phyloP scores from a whole-genome alignment of 352 stramenopile genomes.

The Pythium aristosporum region DNA sequence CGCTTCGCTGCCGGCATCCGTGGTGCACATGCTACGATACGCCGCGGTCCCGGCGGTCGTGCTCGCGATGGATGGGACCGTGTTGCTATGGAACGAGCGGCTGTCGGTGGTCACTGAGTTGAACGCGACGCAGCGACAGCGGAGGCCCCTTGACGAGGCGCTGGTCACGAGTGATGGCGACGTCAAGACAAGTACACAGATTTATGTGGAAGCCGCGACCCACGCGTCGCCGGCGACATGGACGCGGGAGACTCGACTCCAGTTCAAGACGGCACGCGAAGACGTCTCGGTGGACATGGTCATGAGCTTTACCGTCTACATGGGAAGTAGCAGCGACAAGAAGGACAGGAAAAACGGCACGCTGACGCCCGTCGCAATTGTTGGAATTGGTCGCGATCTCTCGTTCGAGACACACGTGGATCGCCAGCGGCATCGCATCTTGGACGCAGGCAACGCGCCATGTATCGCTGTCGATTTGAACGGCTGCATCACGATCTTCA shows the following conservation, averaged over 20 bases:
- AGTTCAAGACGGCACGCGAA: constrained; percentile 41
- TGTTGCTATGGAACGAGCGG: constrained; percentile 74
- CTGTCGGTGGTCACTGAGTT: constrained; percentile 31
- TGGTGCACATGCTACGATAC: constrained; percentile 51
- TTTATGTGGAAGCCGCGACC: constrained; percentile 9
- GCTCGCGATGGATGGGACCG: constrained; percentile 35
- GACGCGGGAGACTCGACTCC: constrained; percentile 43
- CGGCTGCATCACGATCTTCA: constrained; percentile 79
- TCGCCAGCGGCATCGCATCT: constrained; percentile 67
- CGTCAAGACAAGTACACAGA: constrained; percentile 3
- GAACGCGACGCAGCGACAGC: constrained; percentile 31
- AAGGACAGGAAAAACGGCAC: constrained; percentile 14
- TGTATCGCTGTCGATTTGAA: constrained; percentile 75
- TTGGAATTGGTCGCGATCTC: constrained; percentile 73
- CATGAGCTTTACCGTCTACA: constrained; percentile 60
- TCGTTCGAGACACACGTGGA: constrained; percentile 62
- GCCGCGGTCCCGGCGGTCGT: constrained; percentile 53
- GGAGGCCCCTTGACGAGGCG: constrained; percentile 38
- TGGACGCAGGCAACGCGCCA: constrained; percentile 76
- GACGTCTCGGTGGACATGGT: constrained; percentile 50
- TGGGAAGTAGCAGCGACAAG: constrained; percentile 4
- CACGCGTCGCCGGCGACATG: constrained; percentile 20
- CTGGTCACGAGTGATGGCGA: constrained; percentile 21
- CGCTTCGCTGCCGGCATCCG: constrained; percentile 17
- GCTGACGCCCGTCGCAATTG: constrained; percentile 32